These are phyloP conservation scores for Boletellus emodensis DNA, from an alignment of 768 basidiomycete genomes.

Conservation along the genomic window DNA sequence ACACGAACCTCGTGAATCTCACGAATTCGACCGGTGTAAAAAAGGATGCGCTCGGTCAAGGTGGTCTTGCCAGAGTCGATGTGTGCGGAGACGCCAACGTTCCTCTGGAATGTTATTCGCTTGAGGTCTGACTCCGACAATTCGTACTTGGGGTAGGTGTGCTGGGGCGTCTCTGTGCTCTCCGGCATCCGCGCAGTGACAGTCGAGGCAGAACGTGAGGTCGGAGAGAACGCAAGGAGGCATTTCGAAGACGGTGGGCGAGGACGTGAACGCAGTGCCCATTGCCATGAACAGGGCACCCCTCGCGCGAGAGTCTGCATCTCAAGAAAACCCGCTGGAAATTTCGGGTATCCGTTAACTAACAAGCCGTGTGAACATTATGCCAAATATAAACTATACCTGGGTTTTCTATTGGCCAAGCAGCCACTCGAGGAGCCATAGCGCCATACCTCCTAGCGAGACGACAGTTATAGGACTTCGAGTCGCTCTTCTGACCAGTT, in stretches of 20 bases:
- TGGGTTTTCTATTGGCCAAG: too few relatives aligned
- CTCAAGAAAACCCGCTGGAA: constrained; percentile 9
- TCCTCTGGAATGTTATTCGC: constrained; percentile 75
- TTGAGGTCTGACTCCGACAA: constrained; percentile 63
- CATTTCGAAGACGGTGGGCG: constrained; percentile 2
- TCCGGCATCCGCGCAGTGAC: constrained; percentile 29
- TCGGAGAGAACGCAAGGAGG: background rate
- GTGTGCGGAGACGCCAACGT: constrained; percentile 94
- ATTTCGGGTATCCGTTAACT: constrained; percentile 1
- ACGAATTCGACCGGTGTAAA: constrained; percentile 91
- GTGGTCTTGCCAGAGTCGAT: constrained; percentile 99
- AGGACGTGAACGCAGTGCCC: constrained; percentile 18
- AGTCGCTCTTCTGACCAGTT: too few relatives aligned
- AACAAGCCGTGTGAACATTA: constrained; percentile 2
- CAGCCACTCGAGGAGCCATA: too few relatives aligned
- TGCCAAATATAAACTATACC: background rate
- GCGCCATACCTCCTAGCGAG: too few relatives aligned
- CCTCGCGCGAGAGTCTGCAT: constrained; percentile 28
- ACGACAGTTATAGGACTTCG: too few relatives aligned
- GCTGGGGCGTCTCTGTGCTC: constrained; percentile 13
- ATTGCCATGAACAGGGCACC: constrained; percentile 26
- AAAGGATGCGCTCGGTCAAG: constrained; percentile 91
- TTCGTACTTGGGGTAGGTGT: constrained; percentile 35
- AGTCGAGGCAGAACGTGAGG: constrained; percentile 42
- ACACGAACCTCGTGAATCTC: constrained; percentile 91